Base-by-base conservation (phyloP, 2,329 filamentous ascomycete genomes). In the Helotiales sp. region DNA sequence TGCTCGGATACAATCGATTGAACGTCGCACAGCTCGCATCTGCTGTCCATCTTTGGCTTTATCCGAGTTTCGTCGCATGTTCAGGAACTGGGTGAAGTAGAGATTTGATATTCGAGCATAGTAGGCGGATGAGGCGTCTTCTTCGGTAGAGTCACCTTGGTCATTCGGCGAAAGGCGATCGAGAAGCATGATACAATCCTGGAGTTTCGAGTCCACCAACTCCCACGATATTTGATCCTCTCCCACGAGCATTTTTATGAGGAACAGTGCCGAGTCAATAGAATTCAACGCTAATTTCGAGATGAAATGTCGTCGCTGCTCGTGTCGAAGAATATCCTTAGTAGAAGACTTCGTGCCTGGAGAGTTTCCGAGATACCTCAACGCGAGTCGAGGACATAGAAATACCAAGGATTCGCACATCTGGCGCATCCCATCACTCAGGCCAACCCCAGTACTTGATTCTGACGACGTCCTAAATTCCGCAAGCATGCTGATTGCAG, bases 61-160 rank as follows among this genome's bases (percentile, higher is more conserved):
- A 3, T 74, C 73, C 0, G 73, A 63, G 24, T 75, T 72, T 50
- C 81, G 82, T 13, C 78, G 74, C 59, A 83, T 69, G 44, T 78
- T 75, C 17, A 81, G 73, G 66, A 85, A 84, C 48, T 83, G 77
- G n/a, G 84, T 77, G 69, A 87, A 91, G 69, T 90, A 90, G 2
- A 89, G 77, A 64, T 88, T 87, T 0, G 88, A 91, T 25, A 91
- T 81, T 65, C 86, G 89, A 60, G 88, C 80, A 56, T 83, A 77
- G 63, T 85, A 84, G 2, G 75, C 76, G n/a, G 69, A 65, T 19
- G 72, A 62, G 7, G 72, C 64, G 15, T 12, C 15, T 2, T 27
- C 9, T 8, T 27, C 22, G 9, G 22, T 12, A 3, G 22, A 27
- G 4, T 6, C 2, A 42, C 25, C 38, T 10, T 24, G 9, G 9